These are phyloP conservation scores for Trametes sanguinea DNA, from an alignment of 768 basidiomycete genomes.

Conservation along the genomic window DNA sequence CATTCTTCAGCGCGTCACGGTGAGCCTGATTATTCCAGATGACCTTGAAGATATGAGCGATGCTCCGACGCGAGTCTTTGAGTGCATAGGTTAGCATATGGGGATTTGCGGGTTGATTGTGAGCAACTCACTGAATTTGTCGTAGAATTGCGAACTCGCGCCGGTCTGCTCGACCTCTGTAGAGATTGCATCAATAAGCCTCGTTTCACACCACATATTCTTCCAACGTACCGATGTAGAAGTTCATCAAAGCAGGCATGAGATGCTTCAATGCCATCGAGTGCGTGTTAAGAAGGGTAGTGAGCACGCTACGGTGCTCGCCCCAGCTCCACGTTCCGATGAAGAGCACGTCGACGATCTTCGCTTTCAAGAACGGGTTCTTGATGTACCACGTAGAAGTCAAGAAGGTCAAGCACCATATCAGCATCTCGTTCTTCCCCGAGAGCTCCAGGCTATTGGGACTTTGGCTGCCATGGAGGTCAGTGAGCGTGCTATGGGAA, in stretches of 20 bases:
- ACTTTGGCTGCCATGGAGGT: slow-evolving; percentile 44
- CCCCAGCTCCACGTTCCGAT: slow-evolving; percentile 68
- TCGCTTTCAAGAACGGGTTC: slow-evolving; percentile 96
- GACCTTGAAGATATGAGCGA: slow-evolving; percentile 82
- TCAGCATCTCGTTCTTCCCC: slow-evolving; percentile 84
- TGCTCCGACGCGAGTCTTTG: slow-evolving; percentile 64
- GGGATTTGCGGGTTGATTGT: not conserved
- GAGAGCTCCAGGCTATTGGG: slow-evolving; percentile 83
- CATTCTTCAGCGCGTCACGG: slow-evolving; percentile 78
- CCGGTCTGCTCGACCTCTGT: slow-evolving; percentile 97
- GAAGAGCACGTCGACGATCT: slow-evolving; percentile 86
- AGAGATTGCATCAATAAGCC: not conserved
- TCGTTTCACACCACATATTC: too few relatives aligned
- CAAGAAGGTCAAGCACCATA: slow-evolving; percentile 89
- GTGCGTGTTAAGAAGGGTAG: slow-evolving; percentile 80
- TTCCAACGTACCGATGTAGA: slow-evolving; percentile 79
- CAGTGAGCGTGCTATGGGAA: not conserved
- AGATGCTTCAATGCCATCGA: slow-evolving; percentile 84
- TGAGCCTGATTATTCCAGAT: slow-evolving; percentile 92
- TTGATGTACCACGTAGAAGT: slow-evolving; percentile 97
- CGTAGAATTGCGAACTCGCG: slow-evolving; percentile 97
- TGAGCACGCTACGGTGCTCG: slow-evolving; percentile 73
- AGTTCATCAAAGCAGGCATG: slow-evolving; percentile 88
- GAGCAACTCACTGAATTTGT: slow-evolving; percentile 82
- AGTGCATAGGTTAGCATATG: not conserved